Evolutionary conservation across 2,329 filamentous ascomycete genomes (phyloP).

Genomic region (Sporothrix humicola): DNA sequence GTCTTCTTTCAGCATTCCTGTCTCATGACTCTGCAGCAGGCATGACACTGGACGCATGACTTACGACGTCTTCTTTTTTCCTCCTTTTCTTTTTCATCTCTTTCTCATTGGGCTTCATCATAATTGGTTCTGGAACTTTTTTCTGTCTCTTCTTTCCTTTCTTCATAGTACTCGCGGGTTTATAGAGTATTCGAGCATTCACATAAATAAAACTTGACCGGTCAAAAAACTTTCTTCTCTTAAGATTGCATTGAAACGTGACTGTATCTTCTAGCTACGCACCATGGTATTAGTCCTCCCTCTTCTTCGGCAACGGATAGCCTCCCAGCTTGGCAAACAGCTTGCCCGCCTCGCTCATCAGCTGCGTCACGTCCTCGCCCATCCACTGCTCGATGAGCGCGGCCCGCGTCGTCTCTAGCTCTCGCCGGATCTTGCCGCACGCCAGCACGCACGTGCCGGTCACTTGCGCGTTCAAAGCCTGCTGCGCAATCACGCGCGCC

Average conservation of each 20-base stretch:
- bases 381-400: constrained; percentile 43
- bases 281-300: neutral
- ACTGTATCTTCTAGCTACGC: neutral
- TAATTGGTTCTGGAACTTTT: neutral
- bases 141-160: neutral
- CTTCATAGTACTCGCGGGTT: constrained; percentile 4
- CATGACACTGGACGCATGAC: neutral
- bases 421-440: constrained; percentile 41
- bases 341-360: constrained; percentile 44
- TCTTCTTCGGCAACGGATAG: constrained; percentile 43
- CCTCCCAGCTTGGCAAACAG: constrained; percentile 47
- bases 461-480: constrained; percentile 44
- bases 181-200: constrained; percentile 20
- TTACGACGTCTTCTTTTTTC: neutral
- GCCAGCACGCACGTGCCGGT: constrained; percentile 44
- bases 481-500: constrained; percentile 46
- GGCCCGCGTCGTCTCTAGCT: constrained; percentile 43
- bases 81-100: neutral
- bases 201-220: constrained; percentile 22
- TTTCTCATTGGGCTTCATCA: neutral
- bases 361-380: constrained; percentile 44
- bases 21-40: neutral
- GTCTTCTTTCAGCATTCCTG: neutral
- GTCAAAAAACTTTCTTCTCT: neutral
- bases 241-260: too few relatives aligned